phyloP scores from a whole-genome alignment of 2,329 filamentous ascomycete species.

The Colletotrichum tabaci region DNA sequence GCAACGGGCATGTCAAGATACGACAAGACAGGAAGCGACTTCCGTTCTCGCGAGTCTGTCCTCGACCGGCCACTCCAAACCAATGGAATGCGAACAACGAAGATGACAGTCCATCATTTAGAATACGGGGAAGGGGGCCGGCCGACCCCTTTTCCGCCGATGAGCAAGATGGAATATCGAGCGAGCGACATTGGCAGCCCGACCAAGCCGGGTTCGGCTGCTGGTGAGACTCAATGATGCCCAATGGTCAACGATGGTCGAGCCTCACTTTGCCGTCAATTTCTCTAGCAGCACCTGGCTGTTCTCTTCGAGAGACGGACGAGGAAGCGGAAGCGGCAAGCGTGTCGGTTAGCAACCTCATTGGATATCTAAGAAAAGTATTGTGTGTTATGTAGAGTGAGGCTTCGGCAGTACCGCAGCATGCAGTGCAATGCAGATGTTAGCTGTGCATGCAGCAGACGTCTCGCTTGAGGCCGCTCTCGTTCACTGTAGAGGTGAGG shows the following conservation, averaged over 20 bases:
- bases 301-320: conserved; percentile 16
- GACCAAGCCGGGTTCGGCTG: conserved; percentile 29
- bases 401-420: not conserved
- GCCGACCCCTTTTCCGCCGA: conserved; percentile 21
- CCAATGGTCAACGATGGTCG: conserved; percentile 29
- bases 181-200: conserved; percentile 1
- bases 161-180: conserved; percentile 7
- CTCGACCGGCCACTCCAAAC: conserved; percentile 20
- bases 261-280: conserved; percentile 35
- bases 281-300: conserved; percentile 13
- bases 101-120: conserved; percentile 32
- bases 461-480: not conserved
- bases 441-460: not conserved
- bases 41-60: conserved; percentile 31
- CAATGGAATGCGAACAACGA: conserved; percentile 27
- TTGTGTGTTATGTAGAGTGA: conserved; percentile 23
- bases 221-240: conserved; percentile 38
- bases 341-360: too few relatives aligned
- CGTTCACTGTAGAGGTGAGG: not conserved
- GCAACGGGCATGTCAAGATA: conserved; percentile 26
- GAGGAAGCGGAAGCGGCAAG: conserved; percentile 13
- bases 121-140: conserved; percentile 31
- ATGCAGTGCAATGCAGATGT: conserved; percentile 9
- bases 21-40: conserved; percentile 35
- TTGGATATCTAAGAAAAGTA: conserved; percentile 8